Evolutionary conservation across 176 grass and related monocot genomes (phyloP).

Genomic region (Raddia distichophylla): DNA sequence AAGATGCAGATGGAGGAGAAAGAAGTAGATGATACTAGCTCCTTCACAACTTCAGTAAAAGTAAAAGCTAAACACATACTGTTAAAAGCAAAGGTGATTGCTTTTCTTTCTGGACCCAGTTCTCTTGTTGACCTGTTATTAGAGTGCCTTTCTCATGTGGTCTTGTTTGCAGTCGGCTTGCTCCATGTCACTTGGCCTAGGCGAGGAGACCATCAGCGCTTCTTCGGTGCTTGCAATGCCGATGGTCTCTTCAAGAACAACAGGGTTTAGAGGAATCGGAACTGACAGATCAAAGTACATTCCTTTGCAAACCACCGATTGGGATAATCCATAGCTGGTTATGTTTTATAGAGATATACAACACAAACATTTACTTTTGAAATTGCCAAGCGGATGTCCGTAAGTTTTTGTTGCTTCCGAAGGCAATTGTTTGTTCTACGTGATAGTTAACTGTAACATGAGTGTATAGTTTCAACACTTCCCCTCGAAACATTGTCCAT

Average conservation of each 20-base stretch:
- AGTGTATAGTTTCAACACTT: constrained; percentile 55
- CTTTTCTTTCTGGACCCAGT: constrained; percentile 18
- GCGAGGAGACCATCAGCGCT: constrained; percentile 72
- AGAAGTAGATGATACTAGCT: constrained; percentile 57
- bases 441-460: constrained; percentile 46
- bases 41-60: constrained; percentile 59
- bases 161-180: constrained; percentile 70
- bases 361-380: constrained; percentile 55
- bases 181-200: constrained; percentile 80
- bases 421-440: constrained; percentile 44
- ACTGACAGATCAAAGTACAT: constrained; percentile 74
- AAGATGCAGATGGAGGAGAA: constrained; percentile 65
- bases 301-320: constrained; percentile 59
- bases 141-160: constrained; percentile 27
- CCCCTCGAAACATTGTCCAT: constrained; percentile 35
- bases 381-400: constrained; percentile 52
- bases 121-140: constrained; percentile 15
- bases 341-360: constrained; percentile 52
- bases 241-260: constrained; percentile 89
- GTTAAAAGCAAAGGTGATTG: constrained; percentile 77
- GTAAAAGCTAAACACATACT: constrained; percentile 71
- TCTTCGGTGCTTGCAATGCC: constrained; percentile 91
- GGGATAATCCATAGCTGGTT: constrained; percentile 60
- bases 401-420: constrained; percentile 51
- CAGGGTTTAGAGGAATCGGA: constrained; percentile 64